Percentiles rank a stretch among this genome's conserved stretches.
phyloP scores from a whole-genome alignment of 257 asterid species.

The Nicotiana attenuata region DNA sequence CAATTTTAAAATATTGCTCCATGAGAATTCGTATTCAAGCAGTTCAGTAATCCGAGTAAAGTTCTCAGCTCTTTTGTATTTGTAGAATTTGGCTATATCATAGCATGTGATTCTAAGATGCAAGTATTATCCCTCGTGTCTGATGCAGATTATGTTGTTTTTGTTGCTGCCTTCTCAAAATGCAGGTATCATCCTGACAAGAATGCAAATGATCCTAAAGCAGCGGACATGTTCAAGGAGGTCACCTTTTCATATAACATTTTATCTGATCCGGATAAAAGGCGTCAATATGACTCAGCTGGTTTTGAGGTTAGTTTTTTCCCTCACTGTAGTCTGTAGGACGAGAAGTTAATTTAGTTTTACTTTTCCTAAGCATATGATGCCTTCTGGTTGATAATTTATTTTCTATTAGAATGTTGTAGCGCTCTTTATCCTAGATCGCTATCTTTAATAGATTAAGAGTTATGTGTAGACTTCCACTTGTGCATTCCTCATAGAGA shows the following conservation, averaged over 20 bases:
- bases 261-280: conserved; percentile 86
- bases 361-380: background rate
- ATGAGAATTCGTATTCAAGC: no score
- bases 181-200: conserved; percentile 97
- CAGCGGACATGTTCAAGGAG: conserved; percentile 90
- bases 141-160: background rate
- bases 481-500: background rate
- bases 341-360: conserved; percentile 7
- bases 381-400: background rate
- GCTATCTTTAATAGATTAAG: background rate
- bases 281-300: conserved; percentile 80
- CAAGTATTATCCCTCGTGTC: background rate
- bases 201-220: conserved; percentile 83
- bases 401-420: background rate
- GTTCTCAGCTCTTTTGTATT: no score
- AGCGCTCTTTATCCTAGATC: background rate
- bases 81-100: no score
- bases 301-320: conserved; percentile 71
- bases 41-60: no score
- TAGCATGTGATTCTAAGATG: background rate
- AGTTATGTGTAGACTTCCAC: background rate
- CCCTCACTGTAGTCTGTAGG: background rate
- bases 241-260: conserved; percentile 89
- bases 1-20: no score
- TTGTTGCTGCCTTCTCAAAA: conserved; percentile 16